Evolutionary conservation across 148 eudicot genomes (phyloP).

Genomic region (Tetragonia tetragonoides): DNA sequence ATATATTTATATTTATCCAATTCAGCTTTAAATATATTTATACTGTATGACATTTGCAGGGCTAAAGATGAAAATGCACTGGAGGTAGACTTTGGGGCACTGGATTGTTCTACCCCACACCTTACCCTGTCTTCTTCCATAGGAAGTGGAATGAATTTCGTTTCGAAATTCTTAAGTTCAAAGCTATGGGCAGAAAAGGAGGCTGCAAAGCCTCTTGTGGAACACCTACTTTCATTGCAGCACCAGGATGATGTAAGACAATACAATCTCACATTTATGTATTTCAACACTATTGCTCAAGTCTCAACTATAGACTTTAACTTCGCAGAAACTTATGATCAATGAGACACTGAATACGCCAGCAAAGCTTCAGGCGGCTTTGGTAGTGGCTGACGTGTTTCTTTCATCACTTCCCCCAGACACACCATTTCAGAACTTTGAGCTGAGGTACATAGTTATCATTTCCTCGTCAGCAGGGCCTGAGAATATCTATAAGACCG

Average conservation of each 20-base stretch:
- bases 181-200: constrained; percentile 42
- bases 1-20: too few species aligned
- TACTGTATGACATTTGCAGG: constrained; percentile 44
- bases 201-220: constrained; percentile 66
- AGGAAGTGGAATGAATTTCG: constrained; percentile 66
- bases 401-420: constrained; percentile 61
- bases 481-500: neutral
- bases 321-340: constrained; percentile 77
- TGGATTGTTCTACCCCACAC: constrained; percentile 56
- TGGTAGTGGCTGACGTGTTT: constrained; percentile 72
- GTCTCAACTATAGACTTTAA: neutral
- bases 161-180: constrained; percentile 75
- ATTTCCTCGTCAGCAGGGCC: neutral
- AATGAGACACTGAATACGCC: constrained; percentile 68
- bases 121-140: constrained; percentile 69
- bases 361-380: constrained; percentile 67
- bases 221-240: constrained; percentile 60
- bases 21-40: neutral
- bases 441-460: constrained; percentile 46
- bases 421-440: constrained; percentile 61
- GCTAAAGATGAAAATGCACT: constrained; percentile 82
- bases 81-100: constrained; percentile 87
- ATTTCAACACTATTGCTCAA: neutral
- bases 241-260: constrained; percentile 68
- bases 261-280: neutral